Evolutionary conservation across 148 eudicot species (phyloP), one percentile per base, ranked within the genome.

Genomic region (Cornus florida): DNA sequence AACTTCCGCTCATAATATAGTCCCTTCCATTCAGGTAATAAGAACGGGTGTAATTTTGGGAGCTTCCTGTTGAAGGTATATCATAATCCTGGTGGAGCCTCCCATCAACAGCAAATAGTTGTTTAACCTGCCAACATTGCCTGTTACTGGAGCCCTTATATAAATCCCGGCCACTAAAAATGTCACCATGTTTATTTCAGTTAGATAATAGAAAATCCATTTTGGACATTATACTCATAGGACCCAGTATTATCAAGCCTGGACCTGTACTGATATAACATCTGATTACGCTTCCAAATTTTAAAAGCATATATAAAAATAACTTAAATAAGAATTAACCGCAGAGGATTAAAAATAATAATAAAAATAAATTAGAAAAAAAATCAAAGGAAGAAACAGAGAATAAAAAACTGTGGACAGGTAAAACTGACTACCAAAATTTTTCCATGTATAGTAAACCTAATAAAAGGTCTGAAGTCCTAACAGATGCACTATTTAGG

Each of bases 31-130:
- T 93, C 97, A 95, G 88, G 83, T 93, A 95, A 77, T 95, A 95
- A 22, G 99, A 93, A 68, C 99, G 97, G 0, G 99, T 95, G 75
- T 93, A 95, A 71, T 95, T 95, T 80, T 95, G 93, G 71, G 97
- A 84, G 84, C 93, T 93, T 84, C 97, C 99, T 10, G 94, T 92
- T 57, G 97, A 78, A 71, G 92, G 75, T 74, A 95, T 90, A 72
- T 85, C 90, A 80, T 92, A 93, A 75, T 93, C 90, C 50, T 89
- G 86, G 83, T 95, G 93, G 20, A 90, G 88, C 85, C 93, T 92
- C 76, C 99, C 99, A 75, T 95, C 99, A 76, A 87, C 99, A 75
- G 99, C 97, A 83, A 92, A 77, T 57, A 93, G 89, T 83, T 95
- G 99, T 83, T 89, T 93, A 59, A 95, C 99, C 99, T 95, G 91